Base-by-base conservation (phyloP, 2,329 filamentous ascomycete genomes). In the Chrysoporthe austroafricana region DNA sequence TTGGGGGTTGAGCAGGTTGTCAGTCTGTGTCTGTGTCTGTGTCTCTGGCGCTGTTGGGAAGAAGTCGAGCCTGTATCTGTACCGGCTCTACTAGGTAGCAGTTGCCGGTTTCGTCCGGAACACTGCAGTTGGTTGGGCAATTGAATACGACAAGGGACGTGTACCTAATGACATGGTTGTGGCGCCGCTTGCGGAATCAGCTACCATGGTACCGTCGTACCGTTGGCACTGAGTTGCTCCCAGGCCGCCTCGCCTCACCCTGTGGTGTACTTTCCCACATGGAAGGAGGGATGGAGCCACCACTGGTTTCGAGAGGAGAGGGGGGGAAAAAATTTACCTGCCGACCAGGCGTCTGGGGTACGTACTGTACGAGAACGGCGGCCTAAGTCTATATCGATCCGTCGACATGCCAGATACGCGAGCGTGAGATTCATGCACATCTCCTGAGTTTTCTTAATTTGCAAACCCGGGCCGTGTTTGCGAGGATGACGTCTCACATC, bases 71-170 rank as follows among this genome's bases (percentile, higher is more conserved):
- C 50, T 58, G 56, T 58, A 59, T 59, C 57, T 59, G 57, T 59
- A 59, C 57, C 26, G 21, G 56, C 16, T 36, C 57, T 32, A 34
- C 11, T 36, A 18, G 16, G 21, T 34, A 9, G 50, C 9, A 57
- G 62, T 58, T 48, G 54, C 52, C 62, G 21, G 1, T 50, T 58
- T 18, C 43, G 42, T 64, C 18, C 39, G 58, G 50, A 63, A 58
- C 60, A 54, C 61, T 64, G 62, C 32, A 26, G 59, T 66, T 68
- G 52, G 66, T 66, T 66, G 66, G 63, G 60, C 63, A 58, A 39
- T 60, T 50, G 62, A 43, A 68, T 62, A 63, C 66, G 43, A 43
- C 42, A 61, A 46, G 59, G 59, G 5, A 14, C 9, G 32, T 26
- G 57, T 43, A 60, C 36, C 36, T 60, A 26, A 42, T 43, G n/a